Conservation (phyloP, 1,284 basidiomycete species). For the Amylostereum areolatum region DNA sequence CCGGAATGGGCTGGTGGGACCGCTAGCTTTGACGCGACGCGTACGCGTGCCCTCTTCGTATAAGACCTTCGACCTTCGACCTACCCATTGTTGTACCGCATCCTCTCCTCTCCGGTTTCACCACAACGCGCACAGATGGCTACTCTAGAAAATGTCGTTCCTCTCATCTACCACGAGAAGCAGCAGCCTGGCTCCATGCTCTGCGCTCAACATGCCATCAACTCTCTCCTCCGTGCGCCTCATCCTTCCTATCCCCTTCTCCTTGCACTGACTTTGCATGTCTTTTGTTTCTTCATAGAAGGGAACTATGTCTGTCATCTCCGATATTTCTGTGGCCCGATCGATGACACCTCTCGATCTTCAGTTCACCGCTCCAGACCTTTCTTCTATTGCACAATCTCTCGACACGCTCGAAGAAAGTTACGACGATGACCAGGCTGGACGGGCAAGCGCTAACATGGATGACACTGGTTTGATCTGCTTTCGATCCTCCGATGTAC, state of each 20-base stretch:
- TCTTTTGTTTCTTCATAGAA: constrained; percentile 35
- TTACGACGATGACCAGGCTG: constrained; percentile 36
- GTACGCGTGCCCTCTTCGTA: too few species aligned
- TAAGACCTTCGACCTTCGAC: too few species aligned
- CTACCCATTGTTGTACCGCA: too few species aligned
- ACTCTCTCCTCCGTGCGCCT: constrained; percentile 70
- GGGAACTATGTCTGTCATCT: constrained; percentile 55
- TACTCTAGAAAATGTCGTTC: constrained; percentile 45
- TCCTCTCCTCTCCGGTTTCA: too few species aligned
- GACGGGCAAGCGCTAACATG: constrained; percentile 67
- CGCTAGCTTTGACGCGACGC: too few species aligned
- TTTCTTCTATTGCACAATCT: constrained; percentile 73
- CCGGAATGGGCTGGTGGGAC: too few species aligned
- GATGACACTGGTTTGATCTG: constrained; percentile 70
- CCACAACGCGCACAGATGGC: constrained; percentile 11
- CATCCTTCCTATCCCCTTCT: constrained; percentile 7
- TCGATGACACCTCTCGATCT: background rate
- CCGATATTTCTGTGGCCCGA: constrained; percentile 6
- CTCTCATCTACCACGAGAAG: constrained; percentile 68
- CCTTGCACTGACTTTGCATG: background rate
- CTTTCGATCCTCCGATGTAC: background rate
- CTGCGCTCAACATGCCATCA: constrained; percentile 83
- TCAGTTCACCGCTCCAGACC: constrained; percentile 81
- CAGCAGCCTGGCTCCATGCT: constrained; percentile 76
- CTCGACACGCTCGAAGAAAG: constrained; percentile 45